These are phyloP conservation scores for Beauveria sp. DNA, from an alignment of 2,329 filamentous ascomycete species.

Conservation along the genomic window DNA sequence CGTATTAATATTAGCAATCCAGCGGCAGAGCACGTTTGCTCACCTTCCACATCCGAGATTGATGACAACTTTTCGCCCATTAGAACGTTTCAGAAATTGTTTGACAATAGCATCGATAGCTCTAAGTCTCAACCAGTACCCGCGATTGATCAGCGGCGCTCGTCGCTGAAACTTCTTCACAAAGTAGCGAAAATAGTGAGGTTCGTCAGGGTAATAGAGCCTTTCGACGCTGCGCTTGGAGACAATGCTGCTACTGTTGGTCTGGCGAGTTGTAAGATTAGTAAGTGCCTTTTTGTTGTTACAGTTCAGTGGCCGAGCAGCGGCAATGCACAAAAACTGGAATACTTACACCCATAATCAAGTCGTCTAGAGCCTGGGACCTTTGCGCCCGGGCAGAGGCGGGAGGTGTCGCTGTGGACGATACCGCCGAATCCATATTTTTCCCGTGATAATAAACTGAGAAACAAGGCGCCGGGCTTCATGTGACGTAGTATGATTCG, in stretches of 20 bases:
- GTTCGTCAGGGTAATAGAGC: constrained; percentile 68
- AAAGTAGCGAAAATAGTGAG: constrained; percentile 83
- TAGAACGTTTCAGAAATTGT: constrained; percentile 57
- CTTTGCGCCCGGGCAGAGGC: constrained; percentile 19
- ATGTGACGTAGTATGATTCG: neutral
- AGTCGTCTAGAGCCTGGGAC: constrained; percentile 33
- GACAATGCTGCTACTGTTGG: constrained; percentile 85
- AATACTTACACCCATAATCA: constrained; percentile 47
- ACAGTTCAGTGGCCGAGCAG: no score
- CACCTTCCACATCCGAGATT: constrained; percentile 89
- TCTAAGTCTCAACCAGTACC: constrained; percentile 80
- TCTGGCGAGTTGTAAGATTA: constrained; percentile 38
- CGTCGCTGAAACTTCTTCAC: constrained; percentile 75
- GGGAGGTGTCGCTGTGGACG: neutral
- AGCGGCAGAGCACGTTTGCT: constrained; percentile 29
- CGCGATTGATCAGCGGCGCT: constrained; percentile 83
- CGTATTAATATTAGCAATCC: neutral
- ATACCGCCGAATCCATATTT: neutral
- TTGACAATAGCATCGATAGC: constrained; percentile 69
- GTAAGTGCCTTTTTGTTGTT: no score
- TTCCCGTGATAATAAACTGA: neutral
- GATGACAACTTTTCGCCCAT: constrained; percentile 63
- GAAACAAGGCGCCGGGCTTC: no score
- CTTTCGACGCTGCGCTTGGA: constrained; percentile 91
- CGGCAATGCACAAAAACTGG: no score